Base-by-base conservation (phyloP, 2,329 filamentous ascomycete species). In the Penicillium janthinellum region DNA sequence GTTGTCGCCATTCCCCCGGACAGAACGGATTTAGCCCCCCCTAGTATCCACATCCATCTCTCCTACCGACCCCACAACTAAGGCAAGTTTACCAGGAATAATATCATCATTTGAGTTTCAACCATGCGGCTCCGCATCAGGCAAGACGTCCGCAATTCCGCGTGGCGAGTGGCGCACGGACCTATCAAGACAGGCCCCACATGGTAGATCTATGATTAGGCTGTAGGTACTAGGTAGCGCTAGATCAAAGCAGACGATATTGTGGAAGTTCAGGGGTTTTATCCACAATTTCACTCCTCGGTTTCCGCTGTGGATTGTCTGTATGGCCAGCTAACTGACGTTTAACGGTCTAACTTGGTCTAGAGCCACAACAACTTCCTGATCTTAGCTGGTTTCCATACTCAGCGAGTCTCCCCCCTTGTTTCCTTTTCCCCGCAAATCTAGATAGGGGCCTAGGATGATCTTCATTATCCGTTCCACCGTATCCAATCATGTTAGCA, bases 71-170 rank as follows among this genome's bases (percentile, higher is more conserved):
- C 34, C 5, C 25, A 34, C 15, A 31, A 31, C 14, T 17, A 11
- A 14, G 7, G 25, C 15, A 20, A 48, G 25, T 28, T 20, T 17
- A 20, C 20, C 45, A 34, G 45, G 12, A 34, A 48, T 31, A 31
- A 12, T n/a, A 4, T 2, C 4, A 31, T 15, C 12, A n/a, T 31
- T 42, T 52, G 25, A 28, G 17, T 20, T 53, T 39, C 35, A 22
- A 11, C 34, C 15, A 34, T 60, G 60, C 60, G 57, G 60, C 20
- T 60, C 60, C 60, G 60, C 60, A 62, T 47, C 34, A 41, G 25
- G 28, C 39, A 49, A 44, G 56, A 47, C 52, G 51, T 37, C 52
- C 56, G 17, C 20, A 25, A 20, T 42, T 2, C 52, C 53, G 56
- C 20, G 20, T 5, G 11, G 44, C 25, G 44, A 25, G 25, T 5